Base-by-base conservation (phyloP, 148 eudicot species). In the Cornus suecica region DNA sequence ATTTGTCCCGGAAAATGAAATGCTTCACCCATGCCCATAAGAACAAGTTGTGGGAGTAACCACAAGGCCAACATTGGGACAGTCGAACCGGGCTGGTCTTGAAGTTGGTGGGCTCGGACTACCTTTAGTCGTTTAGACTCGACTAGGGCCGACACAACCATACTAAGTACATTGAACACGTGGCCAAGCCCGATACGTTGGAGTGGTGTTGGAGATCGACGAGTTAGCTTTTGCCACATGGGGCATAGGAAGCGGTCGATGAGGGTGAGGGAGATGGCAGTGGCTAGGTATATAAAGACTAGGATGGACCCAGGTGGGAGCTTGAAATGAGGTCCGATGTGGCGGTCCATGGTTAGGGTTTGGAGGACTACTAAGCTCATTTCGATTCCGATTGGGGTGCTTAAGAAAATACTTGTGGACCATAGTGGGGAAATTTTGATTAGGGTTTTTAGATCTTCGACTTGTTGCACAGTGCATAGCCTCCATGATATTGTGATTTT, bases 391-490 rank as follows among this genome's bases (percentile, higher is more conserved):
- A 88, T 52, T 14, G 84, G 86, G 31, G 87, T 87, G 83, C 86
- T 72, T 56, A 90, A 45, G 22, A 89, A 64, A 8, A 93, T 80
- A 23, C 91, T 87, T 32, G 87, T 87, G n/a, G 94, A 85, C 97
- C 98, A 93, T 16, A 91, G 65, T 29, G 98, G 98, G 27, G 84
- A 14, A 13, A 93, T 65, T 82, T 80, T 89, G 54, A 91, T 78
- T 10, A 91, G 52, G 70, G 74, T 69, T 77, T 86, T 87, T 37
- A 87, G 77, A 45, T 82, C 82, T 68, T 84, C 87, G 29, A 84
- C 82, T 78, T 87, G 82, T 65, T 80, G 73, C 14, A 87, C 70
- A 26, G 83, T 78, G 72, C 84, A 83, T 77, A 84, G 65, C 51
- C 56, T 78, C 88, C 86, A 83, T 65, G 75, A 82, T 45, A 80